phyloP scores from a whole-genome alignment of 208 protist species.

The Leishmania braziliensis region DNA sequence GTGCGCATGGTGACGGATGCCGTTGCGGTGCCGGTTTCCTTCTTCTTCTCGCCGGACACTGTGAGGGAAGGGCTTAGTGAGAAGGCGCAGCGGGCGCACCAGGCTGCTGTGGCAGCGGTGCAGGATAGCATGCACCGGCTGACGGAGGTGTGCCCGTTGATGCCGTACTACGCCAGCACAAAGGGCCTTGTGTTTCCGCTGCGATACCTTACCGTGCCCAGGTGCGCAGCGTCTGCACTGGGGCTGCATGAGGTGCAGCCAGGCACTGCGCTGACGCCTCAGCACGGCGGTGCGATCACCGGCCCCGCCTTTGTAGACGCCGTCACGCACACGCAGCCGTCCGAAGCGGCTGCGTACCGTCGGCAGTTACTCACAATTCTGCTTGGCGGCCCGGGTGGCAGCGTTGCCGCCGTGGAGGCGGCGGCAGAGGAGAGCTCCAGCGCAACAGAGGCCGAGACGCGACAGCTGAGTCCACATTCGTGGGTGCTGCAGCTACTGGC shows the following conservation, averaged over 20 bases:
- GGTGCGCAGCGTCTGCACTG: slow-evolving; percentile 4
- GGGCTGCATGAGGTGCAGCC: neutral
- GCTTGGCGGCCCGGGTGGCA: neutral
- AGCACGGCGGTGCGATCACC: neutral
- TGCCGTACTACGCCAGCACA: slow-evolving; percentile 13
- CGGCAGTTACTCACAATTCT: slow-evolving; percentile 5
- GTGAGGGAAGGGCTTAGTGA: neutral
- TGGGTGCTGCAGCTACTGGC: slow-evolving; percentile 27
- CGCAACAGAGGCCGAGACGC: neutral
- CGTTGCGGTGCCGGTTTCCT: neutral
- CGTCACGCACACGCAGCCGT: neutral
- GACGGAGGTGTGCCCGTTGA: slow-evolving; percentile 5
- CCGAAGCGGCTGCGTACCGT: slow-evolving; percentile 8
- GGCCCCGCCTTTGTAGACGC: slow-evolving; percentile 4
- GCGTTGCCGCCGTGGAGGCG: neutral
- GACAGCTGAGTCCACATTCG: neutral
- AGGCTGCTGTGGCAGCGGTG: slow-evolving; percentile 4
- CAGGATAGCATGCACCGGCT: slow-evolving; percentile 9
- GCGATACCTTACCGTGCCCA: slow-evolving; percentile 10
- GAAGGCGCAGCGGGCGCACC: slow-evolving; percentile 2
- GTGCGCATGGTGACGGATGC: neutral
- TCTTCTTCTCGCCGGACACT: slow-evolving; percentile 3
- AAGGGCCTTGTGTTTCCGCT: slow-evolving; percentile 18
- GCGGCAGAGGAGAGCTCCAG: neutral
- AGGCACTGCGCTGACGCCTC: neutral